A percentile compares a stretch with the other conserved stretches of the same genome.
These are phyloP conservation scores for Colletotrichum chlorophyti DNA, from an alignment of 2,329 filamentous ascomycete species.

Conservation along the genomic window DNA sequence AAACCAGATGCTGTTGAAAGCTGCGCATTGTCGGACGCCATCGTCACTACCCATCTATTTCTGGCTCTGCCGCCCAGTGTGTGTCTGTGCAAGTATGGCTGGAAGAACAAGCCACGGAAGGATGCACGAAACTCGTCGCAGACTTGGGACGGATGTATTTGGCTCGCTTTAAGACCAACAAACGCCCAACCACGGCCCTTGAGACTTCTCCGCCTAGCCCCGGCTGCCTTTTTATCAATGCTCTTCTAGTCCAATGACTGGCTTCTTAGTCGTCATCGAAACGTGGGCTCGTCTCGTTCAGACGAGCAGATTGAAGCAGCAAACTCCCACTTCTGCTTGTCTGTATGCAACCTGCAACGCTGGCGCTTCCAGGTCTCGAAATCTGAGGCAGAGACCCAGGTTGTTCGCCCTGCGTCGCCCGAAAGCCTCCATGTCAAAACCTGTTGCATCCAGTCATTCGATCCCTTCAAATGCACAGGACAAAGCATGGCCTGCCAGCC, in stretches of 20 bases:
- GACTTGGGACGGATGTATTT: conserved; percentile 77
- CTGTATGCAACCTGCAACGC: conserved; percentile 8
- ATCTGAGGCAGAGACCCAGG: conserved; percentile 21
- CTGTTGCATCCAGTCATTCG: not conserved
- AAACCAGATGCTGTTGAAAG: not conserved
- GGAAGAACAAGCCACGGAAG: not conserved
- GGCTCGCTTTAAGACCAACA: conserved; percentile 46
- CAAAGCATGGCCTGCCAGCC: not conserved
- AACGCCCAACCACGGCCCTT: too few relatives aligned
- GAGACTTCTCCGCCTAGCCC: conserved; percentile 4
- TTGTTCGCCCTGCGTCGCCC: conserved; percentile 11
- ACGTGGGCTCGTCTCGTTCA: not conserved
- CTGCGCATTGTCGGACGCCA: conserved; percentile 1
- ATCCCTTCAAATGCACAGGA: not conserved
- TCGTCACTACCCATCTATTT: conserved; percentile 10
- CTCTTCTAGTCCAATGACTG: not conserved
- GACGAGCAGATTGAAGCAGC: conserved; percentile 12
- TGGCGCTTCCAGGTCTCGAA: conserved; percentile 24
- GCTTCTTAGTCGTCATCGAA: conserved; percentile 1
- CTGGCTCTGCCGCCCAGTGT: conserved; percentile 1
- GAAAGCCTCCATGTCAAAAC: conserved; percentile 6
- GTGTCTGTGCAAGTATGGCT: not conserved
- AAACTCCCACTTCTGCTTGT: not conserved
- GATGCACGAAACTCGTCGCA: conserved; percentile 63
- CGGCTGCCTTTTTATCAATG: not conserved